Evolutionary conservation across 345 rosid species (phyloP).

Genomic region (Angophora floribunda): DNA sequence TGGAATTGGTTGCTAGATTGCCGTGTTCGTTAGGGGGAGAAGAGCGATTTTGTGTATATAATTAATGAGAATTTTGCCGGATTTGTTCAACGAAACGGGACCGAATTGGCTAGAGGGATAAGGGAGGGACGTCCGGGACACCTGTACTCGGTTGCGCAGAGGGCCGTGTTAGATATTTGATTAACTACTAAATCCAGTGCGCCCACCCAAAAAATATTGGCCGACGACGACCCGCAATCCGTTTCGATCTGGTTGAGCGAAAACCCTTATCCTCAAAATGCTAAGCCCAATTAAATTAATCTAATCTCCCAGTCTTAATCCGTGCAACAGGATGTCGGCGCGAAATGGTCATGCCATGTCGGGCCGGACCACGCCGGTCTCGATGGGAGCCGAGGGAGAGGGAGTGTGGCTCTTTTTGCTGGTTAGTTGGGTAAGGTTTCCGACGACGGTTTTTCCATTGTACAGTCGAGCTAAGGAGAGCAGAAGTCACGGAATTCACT

Average conservation of each 20-base stretch:
- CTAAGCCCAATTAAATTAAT: not conserved
- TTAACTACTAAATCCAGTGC: not conserved
- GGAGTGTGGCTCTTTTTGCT: not conserved
- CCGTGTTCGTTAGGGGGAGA: fast-evolving
- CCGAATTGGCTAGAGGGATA: not conserved
- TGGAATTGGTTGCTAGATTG: not conserved
- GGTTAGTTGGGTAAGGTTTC: not conserved
- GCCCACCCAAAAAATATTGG: not conserved
- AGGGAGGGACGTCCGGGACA: not conserved
- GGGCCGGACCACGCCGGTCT: not conserved
- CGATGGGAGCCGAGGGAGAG: not conserved
- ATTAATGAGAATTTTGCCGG: not conserved
- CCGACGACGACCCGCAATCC: not conserved
- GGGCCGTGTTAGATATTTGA: not conserved
- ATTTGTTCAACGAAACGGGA: not conserved
- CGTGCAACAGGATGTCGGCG: not conserved
- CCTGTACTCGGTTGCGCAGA: not conserved
- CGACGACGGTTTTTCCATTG: not conserved
- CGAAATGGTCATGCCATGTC: fast-evolving
- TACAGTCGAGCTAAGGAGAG: not conserved
- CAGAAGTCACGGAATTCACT: not conserved
- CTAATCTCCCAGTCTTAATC: not conserved
- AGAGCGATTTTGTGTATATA: not conserved
- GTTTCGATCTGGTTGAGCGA: not conserved
- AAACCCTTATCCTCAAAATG: not conserved